phyloP scores from a whole-genome alignment of 768 basidiomycete genomes.

The Boletellus sp. region DNA sequence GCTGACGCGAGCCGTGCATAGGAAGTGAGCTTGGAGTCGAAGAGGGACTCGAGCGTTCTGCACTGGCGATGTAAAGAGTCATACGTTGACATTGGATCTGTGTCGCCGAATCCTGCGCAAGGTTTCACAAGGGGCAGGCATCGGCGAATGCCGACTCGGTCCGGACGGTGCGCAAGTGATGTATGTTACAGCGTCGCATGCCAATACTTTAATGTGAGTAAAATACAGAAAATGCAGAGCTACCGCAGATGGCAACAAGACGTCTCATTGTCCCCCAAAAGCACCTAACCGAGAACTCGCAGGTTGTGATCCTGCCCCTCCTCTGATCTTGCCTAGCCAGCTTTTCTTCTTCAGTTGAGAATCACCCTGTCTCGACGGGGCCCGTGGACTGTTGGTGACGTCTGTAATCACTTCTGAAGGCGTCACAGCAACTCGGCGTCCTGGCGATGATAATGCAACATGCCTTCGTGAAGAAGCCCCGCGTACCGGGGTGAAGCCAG shows the following conservation, averaged over 20 bases:
- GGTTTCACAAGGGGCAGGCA: not conserved
- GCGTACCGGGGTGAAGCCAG: constrained; percentile 73
- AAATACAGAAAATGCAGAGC: constrained; percentile 14
- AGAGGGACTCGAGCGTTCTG: constrained; percentile 87
- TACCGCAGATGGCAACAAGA: constrained; percentile 12
- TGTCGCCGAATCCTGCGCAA: not conserved
- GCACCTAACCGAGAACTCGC: constrained; percentile 17
- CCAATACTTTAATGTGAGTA: constrained; percentile 4
- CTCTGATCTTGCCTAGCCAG: constrained; percentile 71
- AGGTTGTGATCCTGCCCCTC: constrained; percentile 27
- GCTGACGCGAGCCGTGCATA: constrained; percentile 83
- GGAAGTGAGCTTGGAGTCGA: constrained; percentile 86
- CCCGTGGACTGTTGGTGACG: constrained; percentile 64
- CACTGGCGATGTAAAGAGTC: constrained; percentile 90
- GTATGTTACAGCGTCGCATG: not conserved
- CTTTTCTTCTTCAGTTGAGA: constrained; percentile 47
- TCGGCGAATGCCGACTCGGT: constrained; percentile 20
- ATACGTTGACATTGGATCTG: constrained; percentile 62
- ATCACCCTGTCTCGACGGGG: constrained; percentile 20
- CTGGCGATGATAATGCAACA: constrained; percentile 43
- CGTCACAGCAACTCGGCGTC: constrained; percentile 40
- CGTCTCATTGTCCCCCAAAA: constrained; percentile 25
- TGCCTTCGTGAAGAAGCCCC: constrained; percentile 39
- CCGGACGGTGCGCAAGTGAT: not conserved
- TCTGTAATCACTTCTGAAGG: constrained; percentile 43